Conservation (phyloP, 129 eudicot species). For the sunflower (Helianthus annuus) region HanXRQr2.0-SUNRISE NC_035433.2:126031529-126032028, state of each 20-base stretch:
- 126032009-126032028: slow-evolving; percentile 45
- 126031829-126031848: slow-evolving; percentile 41
- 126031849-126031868: slow-evolving; percentile 41
- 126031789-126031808: slow-evolving; percentile 68
- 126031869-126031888: slow-evolving; percentile 28
- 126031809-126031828: slow-evolving; percentile 45
- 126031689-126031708: too few relatives aligned
- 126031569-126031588: too few relatives aligned
- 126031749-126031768: not conserved
- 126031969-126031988: slow-evolving; percentile 39
- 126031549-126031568: too few relatives aligned
- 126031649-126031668: not conserved
- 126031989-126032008: slow-evolving; percentile 42
- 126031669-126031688: too few relatives aligned
- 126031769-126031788: slow-evolving; percentile 44
- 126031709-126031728: not conserved
- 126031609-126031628: not conserved
- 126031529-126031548: too few relatives aligned
- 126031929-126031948: slow-evolving; percentile 2
- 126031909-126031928: slow-evolving; percentile 5
- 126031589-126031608: too few relatives aligned
- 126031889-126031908: slow-evolving; percentile 59
- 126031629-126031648: not conserved
- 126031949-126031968: not conserved
- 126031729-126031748: not conserved